phyloP scores from a whole-genome alignment of 2,329 filamentous ascomycete genomes.

The Ramichloridium luteum region DNA sequence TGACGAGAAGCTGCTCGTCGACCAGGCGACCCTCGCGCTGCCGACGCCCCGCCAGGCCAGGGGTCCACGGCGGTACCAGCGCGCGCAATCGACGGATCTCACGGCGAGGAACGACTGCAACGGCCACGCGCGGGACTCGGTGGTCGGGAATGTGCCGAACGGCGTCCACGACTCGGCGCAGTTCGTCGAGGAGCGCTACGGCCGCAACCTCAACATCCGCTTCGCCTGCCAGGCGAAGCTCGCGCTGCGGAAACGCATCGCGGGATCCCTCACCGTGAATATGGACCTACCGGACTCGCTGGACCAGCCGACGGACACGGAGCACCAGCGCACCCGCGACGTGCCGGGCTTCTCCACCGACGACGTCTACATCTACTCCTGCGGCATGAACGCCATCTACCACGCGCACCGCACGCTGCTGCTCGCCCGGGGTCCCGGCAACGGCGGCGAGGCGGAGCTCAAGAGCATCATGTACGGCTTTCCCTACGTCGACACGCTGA shows the following conservation, averaged over 20 bases:
- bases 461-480: conserved; percentile 93
- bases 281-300: conserved; percentile 52
- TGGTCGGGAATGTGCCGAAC: conserved; percentile 10
- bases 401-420: conserved; percentile 68
- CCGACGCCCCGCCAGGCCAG: conserved; percentile 39
- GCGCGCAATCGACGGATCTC: conserved; percentile 41
- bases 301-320: conserved; percentile 28
- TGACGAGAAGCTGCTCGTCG: conserved; percentile 52
- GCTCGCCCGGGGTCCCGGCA: conserved; percentile 44
- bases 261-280: conserved; percentile 66
- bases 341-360: conserved; percentile 61
- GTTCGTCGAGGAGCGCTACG: conserved; percentile 90
- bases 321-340: conserved; percentile 25
- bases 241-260: conserved; percentile 77
- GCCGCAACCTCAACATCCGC: conserved; percentile 72
- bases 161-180: conserved; percentile 55
- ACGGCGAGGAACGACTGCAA: conserved; percentile 14
- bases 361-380: conserved; percentile 80
- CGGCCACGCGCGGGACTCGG: conserved; percentile 6
- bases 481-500: conserved; percentile 91
- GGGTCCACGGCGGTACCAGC: conserved; percentile 72
- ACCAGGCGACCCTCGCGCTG: conserved; percentile 30
- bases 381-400: conserved; percentile 93
- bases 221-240: conserved; percentile 71
- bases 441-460: too few species aligned